Evolutionary conservation across 768 basidiomycete genomes (phyloP).

Genomic region (Clitopilus hobsonii): DNA sequence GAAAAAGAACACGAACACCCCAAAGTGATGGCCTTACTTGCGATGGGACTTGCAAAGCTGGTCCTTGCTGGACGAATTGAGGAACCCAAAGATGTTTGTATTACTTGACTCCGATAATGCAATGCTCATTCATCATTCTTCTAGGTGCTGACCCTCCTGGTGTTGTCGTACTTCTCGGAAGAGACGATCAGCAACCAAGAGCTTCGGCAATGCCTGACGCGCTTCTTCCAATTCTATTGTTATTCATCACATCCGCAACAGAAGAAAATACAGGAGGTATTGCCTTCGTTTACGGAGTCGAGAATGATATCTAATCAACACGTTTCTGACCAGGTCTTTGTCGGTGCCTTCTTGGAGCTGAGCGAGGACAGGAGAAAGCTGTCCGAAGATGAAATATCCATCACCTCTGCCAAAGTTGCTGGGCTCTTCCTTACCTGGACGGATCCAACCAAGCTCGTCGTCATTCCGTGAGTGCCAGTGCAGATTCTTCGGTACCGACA

Average conservation of each 20-base stretch:
- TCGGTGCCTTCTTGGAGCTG: slow-evolving; percentile 46
- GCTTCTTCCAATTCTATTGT: slow-evolving; percentile 85
- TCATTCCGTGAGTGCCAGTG: neutral
- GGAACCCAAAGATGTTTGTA: slow-evolving; percentile 62
- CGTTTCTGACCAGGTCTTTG: no score
- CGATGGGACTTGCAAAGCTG: slow-evolving; percentile 83
- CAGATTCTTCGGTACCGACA: no score
- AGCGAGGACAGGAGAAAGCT: slow-evolving; percentile 42
- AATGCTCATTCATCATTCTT: slow-evolving; percentile 14
- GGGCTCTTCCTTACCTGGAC: slow-evolving; percentile 74
- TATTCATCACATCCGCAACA: slow-evolving; percentile 78
- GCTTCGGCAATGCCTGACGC: slow-evolving; percentile 79
- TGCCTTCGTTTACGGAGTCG: slow-evolving; percentile 37
- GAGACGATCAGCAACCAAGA: slow-evolving; percentile 78
- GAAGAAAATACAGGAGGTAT: slow-evolving; percentile 60
- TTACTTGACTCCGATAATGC: neutral
- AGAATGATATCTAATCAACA: no score
- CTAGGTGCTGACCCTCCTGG: slow-evolving; percentile 35
- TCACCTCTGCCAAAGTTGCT: slow-evolving; percentile 50
- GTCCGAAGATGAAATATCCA: slow-evolving; percentile 56
- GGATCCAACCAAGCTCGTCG: slow-evolving; percentile 53
- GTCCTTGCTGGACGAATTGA: slow-evolving; percentile 71
- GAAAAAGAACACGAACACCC: neutral
- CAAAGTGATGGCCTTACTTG: slow-evolving; percentile 60
- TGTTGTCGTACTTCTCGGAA: slow-evolving; percentile 69